Evolutionary conservation across 441 rosid species (phyloP).

Genomic region (Adansonia grandidieri): DNA sequence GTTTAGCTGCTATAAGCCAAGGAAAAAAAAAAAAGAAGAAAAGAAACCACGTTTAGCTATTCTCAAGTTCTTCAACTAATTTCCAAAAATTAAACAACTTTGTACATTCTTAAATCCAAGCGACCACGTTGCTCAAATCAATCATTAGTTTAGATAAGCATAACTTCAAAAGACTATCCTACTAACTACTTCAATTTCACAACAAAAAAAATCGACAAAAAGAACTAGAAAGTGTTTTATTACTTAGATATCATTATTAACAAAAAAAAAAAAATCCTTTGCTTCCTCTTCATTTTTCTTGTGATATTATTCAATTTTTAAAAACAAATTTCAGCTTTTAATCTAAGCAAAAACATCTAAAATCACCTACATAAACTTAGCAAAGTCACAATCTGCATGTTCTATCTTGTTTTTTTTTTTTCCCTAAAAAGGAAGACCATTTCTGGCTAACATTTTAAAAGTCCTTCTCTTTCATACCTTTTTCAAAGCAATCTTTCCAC

Average conservation of each 20-base stretch:
- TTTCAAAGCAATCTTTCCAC: constrained; percentile 15
- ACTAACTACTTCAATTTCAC: not conserved
- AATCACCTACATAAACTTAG: not conserved
- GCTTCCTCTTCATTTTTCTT: not conserved
- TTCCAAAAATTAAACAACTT: not conserved
- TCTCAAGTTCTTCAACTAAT: not conserved
- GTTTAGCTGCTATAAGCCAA: no score
- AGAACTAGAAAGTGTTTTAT: not conserved
- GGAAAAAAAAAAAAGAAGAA: no score
- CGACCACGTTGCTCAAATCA: not conserved
- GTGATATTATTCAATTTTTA: not conserved
- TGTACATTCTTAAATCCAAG: not conserved
- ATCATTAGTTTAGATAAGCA: not conserved
- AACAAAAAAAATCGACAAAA: not conserved
- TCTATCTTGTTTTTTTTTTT: not conserved
- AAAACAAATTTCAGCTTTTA: not conserved
- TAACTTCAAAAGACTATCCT: not conserved
- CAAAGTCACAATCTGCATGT: not conserved
- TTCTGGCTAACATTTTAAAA: not conserved
- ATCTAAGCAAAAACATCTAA: not conserved
- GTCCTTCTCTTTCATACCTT: not conserved
- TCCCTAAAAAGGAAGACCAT: not conserved
- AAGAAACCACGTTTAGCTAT: not conserved
- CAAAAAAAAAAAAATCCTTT: not conserved
- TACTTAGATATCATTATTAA: not conserved